A percentile compares a stretch with the other conserved stretches of the same genome.
These are phyloP conservation scores for Fennellomyces sp. DNA, from an alignment of 371 early-diverging fungal genomes.

Conservation along the genomic window DNA sequence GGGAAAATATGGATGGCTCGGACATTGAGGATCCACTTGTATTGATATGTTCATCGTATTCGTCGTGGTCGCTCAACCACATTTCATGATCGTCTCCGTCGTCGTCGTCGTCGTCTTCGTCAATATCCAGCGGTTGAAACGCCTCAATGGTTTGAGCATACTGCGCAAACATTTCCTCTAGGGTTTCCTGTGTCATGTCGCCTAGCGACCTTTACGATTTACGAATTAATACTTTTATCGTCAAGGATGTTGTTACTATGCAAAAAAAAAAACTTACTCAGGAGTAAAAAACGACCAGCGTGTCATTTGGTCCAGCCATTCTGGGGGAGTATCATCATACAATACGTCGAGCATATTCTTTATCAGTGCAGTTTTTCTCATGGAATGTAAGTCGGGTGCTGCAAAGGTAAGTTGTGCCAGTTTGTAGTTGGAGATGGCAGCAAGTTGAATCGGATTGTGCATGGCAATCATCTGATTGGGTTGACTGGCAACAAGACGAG, in stretches of 20 bases:
- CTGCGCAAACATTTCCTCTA: slow-evolving; percentile 49
- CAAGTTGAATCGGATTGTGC: slow-evolving; percentile 52
- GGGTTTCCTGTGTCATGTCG: slow-evolving; percentile 49
- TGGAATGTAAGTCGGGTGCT: slow-evolving; percentile 47
- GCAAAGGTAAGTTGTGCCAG: slow-evolving; percentile 61
- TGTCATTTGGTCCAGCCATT: slow-evolving; percentile 58
- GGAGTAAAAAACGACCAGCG: slow-evolving; percentile 56
- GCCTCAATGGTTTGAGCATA: slow-evolving; percentile 51
- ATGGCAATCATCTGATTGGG: slow-evolving; percentile 21
- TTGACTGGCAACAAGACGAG: slow-evolving; percentile 11
- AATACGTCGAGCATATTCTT: slow-evolving; percentile 50
- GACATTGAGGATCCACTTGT: slow-evolving; percentile 13
- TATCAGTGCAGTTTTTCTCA: slow-evolving; percentile 50
- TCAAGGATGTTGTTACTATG: slow-evolving; percentile 12
- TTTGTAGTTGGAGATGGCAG: slow-evolving; percentile 57
- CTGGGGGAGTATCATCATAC: slow-evolving; percentile 46
- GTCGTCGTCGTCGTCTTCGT: slow-evolving; percentile 29
- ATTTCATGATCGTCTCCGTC: slow-evolving; percentile 27
- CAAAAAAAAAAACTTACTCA: slow-evolving; percentile 36
- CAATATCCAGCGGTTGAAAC: slow-evolving; percentile 34
- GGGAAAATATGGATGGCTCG: slow-evolving; percentile 19
- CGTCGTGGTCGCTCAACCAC: slow-evolving; percentile 20
- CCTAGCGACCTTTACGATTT: slow-evolving; percentile 50
- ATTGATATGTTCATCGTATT: background rate
- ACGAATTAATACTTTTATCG: no score